Evolutionary conservation across 192 early-diverging fungal species (phyloP).

Genomic region (Lunasporangiospora selenospora): DNA sequence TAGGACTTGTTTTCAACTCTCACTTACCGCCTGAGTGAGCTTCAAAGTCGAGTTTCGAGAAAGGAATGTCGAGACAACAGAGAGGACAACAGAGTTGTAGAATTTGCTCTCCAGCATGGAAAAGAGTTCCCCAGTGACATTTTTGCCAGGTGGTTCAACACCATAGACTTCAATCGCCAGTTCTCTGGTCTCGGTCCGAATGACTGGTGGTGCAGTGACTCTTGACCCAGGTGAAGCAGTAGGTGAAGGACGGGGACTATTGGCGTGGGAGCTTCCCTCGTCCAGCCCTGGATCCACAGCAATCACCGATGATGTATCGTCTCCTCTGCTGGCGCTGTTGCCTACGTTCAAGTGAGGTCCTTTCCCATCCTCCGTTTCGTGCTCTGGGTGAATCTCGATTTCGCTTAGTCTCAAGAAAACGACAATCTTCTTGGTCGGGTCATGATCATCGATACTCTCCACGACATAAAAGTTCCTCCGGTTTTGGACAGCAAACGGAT

Average conservation of each 20-base stretch:
- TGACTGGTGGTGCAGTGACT: slow-evolving; percentile 15
- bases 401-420: slow-evolving; percentile 42
- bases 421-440: slow-evolving; percentile 57
- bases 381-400: slow-evolving; percentile 29
- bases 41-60: slow-evolving; percentile 72
- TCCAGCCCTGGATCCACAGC: slow-evolving; percentile 29
- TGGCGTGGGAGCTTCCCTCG: slow-evolving; percentile 26
- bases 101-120: slow-evolving; percentile 69
- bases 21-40: slow-evolving; percentile 63
- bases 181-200: slow-evolving; percentile 51
- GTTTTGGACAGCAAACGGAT: slow-evolving; percentile 71
- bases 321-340: too few relatives aligned
- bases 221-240: slow-evolving; percentile 51
- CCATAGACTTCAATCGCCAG: slow-evolving; percentile 78
- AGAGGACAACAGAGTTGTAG: slow-evolving; percentile 64
- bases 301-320: not conserved
- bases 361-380: slow-evolving; percentile 17
- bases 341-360: slow-evolving; percentile 6
- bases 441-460: slow-evolving; percentile 58
- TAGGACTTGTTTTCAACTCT: too few relatives aligned
- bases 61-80: slow-evolving; percentile 67
- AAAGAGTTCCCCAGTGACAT: slow-evolving; percentile 68
- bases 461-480: slow-evolving; percentile 77
- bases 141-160: slow-evolving; percentile 59
- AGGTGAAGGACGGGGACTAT: slow-evolving; percentile 46